A percentile compares a stretch with the other conserved stretches of the same genome.
Conservation (phyloP, 1,284 basidiomycete genomes). For the Anthracocystis setariae region DNA sequence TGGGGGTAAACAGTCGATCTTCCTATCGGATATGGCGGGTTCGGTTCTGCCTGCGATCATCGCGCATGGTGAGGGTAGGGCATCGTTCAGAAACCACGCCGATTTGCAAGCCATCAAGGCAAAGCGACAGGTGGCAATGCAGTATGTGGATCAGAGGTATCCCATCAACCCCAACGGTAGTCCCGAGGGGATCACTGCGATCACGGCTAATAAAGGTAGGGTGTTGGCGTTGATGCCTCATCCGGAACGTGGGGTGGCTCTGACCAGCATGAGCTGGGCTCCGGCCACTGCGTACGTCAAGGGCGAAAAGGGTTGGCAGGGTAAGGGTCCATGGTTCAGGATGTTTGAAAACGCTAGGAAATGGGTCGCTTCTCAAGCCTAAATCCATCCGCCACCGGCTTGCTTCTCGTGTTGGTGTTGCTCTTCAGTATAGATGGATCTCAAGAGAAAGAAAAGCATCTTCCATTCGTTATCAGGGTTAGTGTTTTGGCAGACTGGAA, state of each 20-base stretch:
- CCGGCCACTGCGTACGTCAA: conserved; percentile 38
- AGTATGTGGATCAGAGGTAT: conserved; percentile 61
- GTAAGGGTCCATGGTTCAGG: conserved; percentile 90
- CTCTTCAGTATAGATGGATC: neutral
- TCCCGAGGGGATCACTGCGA: conserved; percentile 84
- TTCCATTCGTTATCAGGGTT: too few relatives aligned
- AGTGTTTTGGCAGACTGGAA: too few relatives aligned
- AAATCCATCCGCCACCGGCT: too few relatives aligned
- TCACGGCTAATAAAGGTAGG: conserved; percentile 85
- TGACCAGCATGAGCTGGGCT: conserved; percentile 66
- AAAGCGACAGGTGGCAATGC: conserved; percentile 50
- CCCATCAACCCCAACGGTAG: conserved; percentile 88
- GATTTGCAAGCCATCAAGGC: conserved; percentile 35
- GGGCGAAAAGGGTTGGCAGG: conserved; percentile 67
- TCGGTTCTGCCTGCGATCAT: conserved; percentile 89
- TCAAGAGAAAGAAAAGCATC: neutral
- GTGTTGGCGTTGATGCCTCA: conserved; percentile 94
- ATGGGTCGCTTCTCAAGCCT: conserved; percentile 63
- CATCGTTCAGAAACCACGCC: conserved; percentile 72
- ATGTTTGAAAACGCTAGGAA: conserved; percentile 86
- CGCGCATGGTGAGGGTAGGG: conserved; percentile 94
- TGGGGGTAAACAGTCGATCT: conserved; percentile 74
- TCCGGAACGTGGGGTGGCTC: conserved; percentile 67
- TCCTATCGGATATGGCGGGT: conserved; percentile 87
- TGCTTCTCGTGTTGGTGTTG: too few relatives aligned